phyloP scores from a whole-genome alignment of 2,329 filamentous ascomycete genomes.

The Aspergillus melleus region DNA sequence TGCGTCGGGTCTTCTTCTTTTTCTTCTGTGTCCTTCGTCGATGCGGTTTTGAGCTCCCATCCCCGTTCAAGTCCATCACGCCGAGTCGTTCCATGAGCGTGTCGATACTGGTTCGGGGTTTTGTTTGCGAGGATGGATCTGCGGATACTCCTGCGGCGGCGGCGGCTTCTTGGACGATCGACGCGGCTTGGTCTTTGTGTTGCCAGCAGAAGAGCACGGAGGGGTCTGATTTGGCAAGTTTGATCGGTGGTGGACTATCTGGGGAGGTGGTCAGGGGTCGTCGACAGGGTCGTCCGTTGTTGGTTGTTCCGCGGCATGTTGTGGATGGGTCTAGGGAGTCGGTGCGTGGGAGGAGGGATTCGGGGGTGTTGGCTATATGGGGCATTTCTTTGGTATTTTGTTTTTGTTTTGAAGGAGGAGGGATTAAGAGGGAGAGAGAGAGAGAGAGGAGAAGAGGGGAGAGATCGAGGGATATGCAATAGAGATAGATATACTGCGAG shows the following conservation, averaged over 20 bases:
- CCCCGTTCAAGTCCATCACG: constrained; percentile 62
- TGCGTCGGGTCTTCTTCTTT: constrained; percentile 22
- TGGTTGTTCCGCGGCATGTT: constrained; percentile 86
- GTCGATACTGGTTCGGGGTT: constrained; percentile 78
- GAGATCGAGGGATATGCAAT: background rate
- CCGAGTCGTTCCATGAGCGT: constrained; percentile 80
- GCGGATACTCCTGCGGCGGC: constrained; percentile 44
- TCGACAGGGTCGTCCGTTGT: constrained; percentile 79
- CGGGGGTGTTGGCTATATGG: constrained; percentile 72
- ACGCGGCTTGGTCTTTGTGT: constrained; percentile 79
- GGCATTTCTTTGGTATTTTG: constrained; percentile 51
- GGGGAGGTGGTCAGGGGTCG: constrained; percentile 58
- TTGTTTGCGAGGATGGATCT: constrained; percentile 44
- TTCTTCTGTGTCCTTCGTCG: constrained; percentile 15
- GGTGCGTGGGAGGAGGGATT: constrained; percentile 72
- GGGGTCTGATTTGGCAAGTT: constrained; percentile 29
- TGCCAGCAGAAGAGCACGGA: constrained; percentile 80
- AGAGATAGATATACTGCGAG: background rate
- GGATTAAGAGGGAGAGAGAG: background rate
- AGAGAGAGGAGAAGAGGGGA: background rate
- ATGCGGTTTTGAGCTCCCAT: constrained; percentile 10
- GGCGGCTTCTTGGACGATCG: constrained; percentile 24
- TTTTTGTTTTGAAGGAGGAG: background rate
- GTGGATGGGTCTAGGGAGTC: constrained; percentile 82
- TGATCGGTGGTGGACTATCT: constrained; percentile 19